Base-by-base conservation (phyloP, 768 basidiomycete species). In the Phlebiopsis flavidoalba region DNA sequence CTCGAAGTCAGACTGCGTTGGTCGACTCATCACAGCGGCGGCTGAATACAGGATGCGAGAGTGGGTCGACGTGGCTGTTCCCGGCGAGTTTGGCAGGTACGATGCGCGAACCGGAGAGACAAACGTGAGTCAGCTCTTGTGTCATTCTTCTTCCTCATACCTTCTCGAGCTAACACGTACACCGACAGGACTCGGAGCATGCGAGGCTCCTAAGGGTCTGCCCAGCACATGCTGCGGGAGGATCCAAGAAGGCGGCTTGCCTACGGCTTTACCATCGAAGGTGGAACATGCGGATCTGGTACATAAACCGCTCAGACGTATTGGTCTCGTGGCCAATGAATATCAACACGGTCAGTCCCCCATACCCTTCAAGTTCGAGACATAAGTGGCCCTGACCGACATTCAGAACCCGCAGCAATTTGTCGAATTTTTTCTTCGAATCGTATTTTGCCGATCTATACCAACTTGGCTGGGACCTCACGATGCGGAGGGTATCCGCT, bases 251-350 rank as follows among this genome's bases (percentile, higher is more conserved):
- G 66, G 5, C 60, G 68, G 26, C 6, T 71, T 35, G 57, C 63
- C 2, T 68, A 70, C n/a, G 73, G 72, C 0, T 66, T 73, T 22
- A 73, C 68, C 0, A 55, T 72, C 19, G 69, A 72, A 53, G 64
- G 68, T 64, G 21, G 0, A n/a, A 56, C 0, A 63, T 67, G 65
- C 63, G 74, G 22, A 0, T 76, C 22, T 75, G 75, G 75, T 67
- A 46, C 60, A 64, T 53, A 46, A 60, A 53, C 17, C 69, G 70
- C 14, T 60, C 69, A 5, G 51, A 60, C 2, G 35, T 69, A 8
- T 26, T 70, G 15, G 67, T 70, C 7, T 60, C 43, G 11, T 26
- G 61, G 24, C 6, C 26, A 17, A 64, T 69, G 24, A 43, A 67
- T 58, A 67, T 62, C 35, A 58, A 66, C n/a, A 37, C 5, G 45